These are phyloP conservation scores for Codiaeum variegatum DNA, from an alignment of 441 rosid species.

Conservation along the genomic window DNA sequence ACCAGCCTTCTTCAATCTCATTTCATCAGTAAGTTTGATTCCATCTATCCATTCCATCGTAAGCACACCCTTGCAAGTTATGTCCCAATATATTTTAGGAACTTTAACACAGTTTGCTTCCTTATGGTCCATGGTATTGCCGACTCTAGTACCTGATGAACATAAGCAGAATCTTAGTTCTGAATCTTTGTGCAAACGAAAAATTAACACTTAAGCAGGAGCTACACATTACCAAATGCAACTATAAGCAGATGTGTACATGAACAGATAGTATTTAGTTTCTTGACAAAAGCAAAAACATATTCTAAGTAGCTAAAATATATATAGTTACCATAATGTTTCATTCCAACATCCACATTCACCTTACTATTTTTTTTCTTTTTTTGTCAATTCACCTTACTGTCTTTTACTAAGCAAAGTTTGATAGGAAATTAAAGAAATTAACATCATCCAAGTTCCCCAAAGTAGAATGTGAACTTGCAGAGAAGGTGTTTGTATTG, in stretches of 20 bases:
- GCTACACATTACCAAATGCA: background rate
- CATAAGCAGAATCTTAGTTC: conserved; percentile 13
- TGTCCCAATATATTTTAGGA: conserved; percentile 90
- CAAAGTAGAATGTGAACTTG: background rate
- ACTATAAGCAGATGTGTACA: background rate
- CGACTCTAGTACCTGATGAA: conserved; percentile 38
- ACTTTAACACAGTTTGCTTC: conserved; percentile 60
- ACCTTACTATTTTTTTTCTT: too few species aligned
- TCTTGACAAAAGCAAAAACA: background rate
- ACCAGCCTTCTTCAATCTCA: conserved; percentile 49
- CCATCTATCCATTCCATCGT: conserved; percentile 99
- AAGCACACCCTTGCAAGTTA: conserved; percentile 77
- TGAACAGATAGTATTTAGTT: background rate
- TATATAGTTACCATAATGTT: background rate
- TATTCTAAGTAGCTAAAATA: background rate
- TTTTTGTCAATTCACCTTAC: too few species aligned
- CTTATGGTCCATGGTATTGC: conserved; percentile 31
- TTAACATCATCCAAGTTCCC: background rate
- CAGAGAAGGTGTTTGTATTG: background rate
- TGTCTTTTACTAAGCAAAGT: background rate
- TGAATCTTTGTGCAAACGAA: conserved; percentile 1
- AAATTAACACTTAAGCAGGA: background rate
- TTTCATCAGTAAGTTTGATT: conserved; percentile 88
- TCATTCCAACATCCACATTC: background rate
- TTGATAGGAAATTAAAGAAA: background rate